Conservation (phyloP, 805 yeast species). For the Kazachstania viticola region DNA sequence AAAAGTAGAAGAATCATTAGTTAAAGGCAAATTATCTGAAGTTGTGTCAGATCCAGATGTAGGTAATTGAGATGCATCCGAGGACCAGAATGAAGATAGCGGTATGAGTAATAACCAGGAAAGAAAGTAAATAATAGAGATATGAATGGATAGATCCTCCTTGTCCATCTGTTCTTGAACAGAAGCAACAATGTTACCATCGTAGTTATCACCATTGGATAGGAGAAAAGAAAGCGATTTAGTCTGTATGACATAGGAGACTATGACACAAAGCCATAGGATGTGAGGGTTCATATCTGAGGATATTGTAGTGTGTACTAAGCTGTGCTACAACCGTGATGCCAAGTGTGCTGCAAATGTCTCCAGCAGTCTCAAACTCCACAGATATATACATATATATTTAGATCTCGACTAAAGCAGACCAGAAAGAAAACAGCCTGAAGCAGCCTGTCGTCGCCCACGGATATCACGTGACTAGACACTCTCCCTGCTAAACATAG, state of each 20-base stretch:
- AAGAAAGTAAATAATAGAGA: slow-evolving; percentile 17
- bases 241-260: slow-evolving; percentile 22
- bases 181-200: neutral
- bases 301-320: no score
- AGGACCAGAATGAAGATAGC: slow-evolving; percentile 10
- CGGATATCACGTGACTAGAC: no score
- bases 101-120: slow-evolving; percentile 19
- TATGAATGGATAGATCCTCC: slow-evolving; percentile 9
- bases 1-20: neutral
- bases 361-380: no score
- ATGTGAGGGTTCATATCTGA: no score
- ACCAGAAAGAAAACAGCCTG: no score
- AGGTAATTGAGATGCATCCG: neutral
- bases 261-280: slow-evolving; percentile 20
- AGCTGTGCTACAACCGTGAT: no score
- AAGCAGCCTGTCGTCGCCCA: no score
- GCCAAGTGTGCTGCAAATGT: no score
- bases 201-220: slow-evolving; percentile 1
- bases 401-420: no score
- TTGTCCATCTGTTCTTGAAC: slow-evolving; percentile 6
- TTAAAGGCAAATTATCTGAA: neutral
- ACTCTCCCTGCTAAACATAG: no score
- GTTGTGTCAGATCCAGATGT: neutral
- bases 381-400: no score
- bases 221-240: slow-evolving; percentile 16